phyloP scores from a whole-genome alignment of 208 protist genomes.

The Crithidia brevicula region DNA sequence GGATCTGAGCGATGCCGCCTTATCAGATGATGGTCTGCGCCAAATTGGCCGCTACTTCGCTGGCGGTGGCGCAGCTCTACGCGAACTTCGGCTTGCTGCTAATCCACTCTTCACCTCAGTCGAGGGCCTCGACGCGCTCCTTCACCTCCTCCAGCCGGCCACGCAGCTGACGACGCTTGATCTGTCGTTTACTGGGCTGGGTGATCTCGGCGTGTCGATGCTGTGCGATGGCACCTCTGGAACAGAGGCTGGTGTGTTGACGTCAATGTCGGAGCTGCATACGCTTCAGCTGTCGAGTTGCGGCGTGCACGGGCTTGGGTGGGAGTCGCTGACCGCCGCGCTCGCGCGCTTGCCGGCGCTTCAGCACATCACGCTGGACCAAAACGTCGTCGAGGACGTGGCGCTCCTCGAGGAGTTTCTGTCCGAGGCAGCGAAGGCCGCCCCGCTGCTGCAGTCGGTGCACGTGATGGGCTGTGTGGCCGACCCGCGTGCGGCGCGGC shows the following conservation, averaged over 20 bases:
- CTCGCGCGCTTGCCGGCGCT: constrained; percentile 39
- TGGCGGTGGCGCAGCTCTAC: constrained; percentile 30
- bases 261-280: constrained; percentile 37
- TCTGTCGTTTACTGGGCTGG: constrained; percentile 70
- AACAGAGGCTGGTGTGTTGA: constrained; percentile 37
- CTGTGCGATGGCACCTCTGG: constrained; percentile 60
- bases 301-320: constrained; percentile 47
- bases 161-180: constrained; percentile 47
- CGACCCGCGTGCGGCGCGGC: not conserved
- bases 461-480: constrained; percentile 21
- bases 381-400: constrained; percentile 36
- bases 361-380: constrained; percentile 54
- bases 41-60: constrained; percentile 29
- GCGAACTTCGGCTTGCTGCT: constrained; percentile 52
- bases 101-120: constrained; percentile 64
- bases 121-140: constrained; percentile 49
- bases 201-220: constrained; percentile 66
- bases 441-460: constrained; percentile 19
- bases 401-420: constrained; percentile 14
- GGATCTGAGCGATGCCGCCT: constrained; percentile 56
- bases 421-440: not conserved
- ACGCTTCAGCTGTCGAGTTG: constrained; percentile 59
- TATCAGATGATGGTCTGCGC: constrained; percentile 43
- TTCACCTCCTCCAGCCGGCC: constrained; percentile 37
- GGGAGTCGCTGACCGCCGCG: constrained; percentile 66